These are phyloP conservation scores for Penicillium rolfsii DNA, from an alignment of 2,329 filamentous ascomycete species.

Conservation along the genomic window DNA sequence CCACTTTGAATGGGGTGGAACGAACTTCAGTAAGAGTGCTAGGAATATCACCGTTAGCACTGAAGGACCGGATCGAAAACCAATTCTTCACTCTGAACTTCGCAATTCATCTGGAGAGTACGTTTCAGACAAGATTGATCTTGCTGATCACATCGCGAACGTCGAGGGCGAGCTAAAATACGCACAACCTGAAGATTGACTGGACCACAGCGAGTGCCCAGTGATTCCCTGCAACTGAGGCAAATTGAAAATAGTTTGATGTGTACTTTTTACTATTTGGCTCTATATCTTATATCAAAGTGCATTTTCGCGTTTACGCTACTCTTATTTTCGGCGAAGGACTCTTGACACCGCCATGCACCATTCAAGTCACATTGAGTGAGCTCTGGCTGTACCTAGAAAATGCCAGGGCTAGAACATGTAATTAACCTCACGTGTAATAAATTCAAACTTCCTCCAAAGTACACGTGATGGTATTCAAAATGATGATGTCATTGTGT, in stretches of 20 bases:
- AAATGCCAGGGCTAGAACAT: neutral
- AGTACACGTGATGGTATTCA: neutral
- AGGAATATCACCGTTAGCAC: conserved; percentile 14
- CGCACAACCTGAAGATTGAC: conserved; percentile 38
- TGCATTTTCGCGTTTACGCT: neutral
- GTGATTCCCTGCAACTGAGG: too few species aligned
- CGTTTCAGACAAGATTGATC: conserved; percentile 7
- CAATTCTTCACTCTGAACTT: conserved; percentile 23
- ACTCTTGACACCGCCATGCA: neutral
- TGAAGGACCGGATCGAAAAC: conserved; percentile 19
- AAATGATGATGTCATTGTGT: conserved; percentile 17
- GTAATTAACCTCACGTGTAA: neutral
- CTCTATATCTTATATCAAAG: neutral
- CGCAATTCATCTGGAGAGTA: conserved; percentile 14
- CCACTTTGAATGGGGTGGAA: conserved; percentile 21
- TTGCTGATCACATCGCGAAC: conserved; percentile 20
- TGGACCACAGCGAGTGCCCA: neutral
- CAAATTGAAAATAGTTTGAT: neutral
- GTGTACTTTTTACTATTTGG: neutral
- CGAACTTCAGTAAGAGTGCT: conserved; percentile 17
- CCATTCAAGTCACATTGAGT: neutral
- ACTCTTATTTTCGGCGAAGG: neutral
- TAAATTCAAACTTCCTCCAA: neutral
- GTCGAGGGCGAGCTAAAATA: conserved; percentile 21
- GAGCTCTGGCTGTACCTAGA: neutral